Percentiles rank a stretch among this genome's conserved stretches.
These are phyloP conservation scores for Nicotiana noctiflora DNA, from an alignment of 257 asterid species.

Conservation along the genomic window DNA sequence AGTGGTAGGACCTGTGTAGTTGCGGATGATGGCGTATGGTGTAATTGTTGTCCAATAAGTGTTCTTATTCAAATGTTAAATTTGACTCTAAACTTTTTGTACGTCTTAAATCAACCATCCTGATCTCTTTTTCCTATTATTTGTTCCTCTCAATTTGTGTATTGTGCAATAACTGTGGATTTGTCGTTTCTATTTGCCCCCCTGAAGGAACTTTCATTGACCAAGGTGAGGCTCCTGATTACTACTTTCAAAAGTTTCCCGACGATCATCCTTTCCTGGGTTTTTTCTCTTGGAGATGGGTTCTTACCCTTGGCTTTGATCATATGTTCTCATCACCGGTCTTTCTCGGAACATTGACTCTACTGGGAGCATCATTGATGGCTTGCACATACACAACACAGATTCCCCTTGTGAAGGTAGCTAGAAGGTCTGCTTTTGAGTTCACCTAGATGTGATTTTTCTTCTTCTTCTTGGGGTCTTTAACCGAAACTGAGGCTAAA, in stretches of 20 bases:
- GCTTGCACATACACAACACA: constrained; percentile 91
- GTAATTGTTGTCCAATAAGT: neutral
- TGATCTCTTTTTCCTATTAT: neutral
- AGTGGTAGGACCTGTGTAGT: neutral
- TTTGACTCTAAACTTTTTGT: neutral
- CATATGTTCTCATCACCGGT: constrained; percentile 94
- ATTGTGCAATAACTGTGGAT: neutral
- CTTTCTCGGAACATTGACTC: constrained; percentile 58
- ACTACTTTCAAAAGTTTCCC: constrained; percentile 55
- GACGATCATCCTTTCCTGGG: constrained; percentile 74
- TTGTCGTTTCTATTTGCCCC: neutral
- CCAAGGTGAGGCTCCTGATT: constrained; percentile 79
- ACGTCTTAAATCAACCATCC: neutral
- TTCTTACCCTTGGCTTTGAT: constrained; percentile 75
- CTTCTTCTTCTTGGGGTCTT: neutral
- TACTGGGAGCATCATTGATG: constrained; percentile 82
- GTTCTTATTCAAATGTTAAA: neutral
- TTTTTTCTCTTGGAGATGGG: constrained; percentile 86
- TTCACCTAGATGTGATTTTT: neutral
- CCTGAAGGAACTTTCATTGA: constrained; percentile 62
- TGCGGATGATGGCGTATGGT: neutral
- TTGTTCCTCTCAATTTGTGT: neutral
- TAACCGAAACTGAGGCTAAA: neutral
- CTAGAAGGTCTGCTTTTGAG: constrained; percentile 64
- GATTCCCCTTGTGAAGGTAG: constrained; percentile 83